Base-by-base conservation (phyloP, 2,329 filamentous ascomycete genomes). In the Tolypocladium pustulatum region DNA sequence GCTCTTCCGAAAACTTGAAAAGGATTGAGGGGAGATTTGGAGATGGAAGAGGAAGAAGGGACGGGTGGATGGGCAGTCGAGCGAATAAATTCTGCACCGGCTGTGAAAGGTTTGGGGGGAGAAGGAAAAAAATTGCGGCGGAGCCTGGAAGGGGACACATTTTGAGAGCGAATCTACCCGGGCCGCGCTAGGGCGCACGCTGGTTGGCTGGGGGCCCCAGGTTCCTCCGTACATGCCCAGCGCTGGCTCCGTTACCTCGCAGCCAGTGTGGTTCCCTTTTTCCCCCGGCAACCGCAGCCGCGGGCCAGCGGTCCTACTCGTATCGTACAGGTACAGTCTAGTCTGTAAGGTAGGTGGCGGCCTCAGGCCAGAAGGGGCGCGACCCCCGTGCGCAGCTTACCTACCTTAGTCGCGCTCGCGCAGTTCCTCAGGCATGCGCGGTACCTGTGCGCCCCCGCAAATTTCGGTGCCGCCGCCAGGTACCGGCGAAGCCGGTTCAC, bases 1-100 rank as follows among this genome's bases (percentile, higher is more conserved):
- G 63, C 66, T 70, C 73, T 72, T 72, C 72, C 72, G 69, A 73
- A 72, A 66, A 73, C 66, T 71, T 74, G 72, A 75, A 78, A 82
- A 81, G 74, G 74, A 82, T 72, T 79, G 82, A 85, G 82, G 78
- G 82, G 82, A 84, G 82, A 84, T 80, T 74, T 74, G 71, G 70
- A 73, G 73, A 73, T 73, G 70, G 65, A 70, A 71, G 73, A 74
- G 72, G 73, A 71, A 72, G 67, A 72, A 72, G 69, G 37, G 72
- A 73, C 72, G 69, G 75, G 75, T 63, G 65, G 65, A 53, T 53
- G 49, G 67, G 65, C 64, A 65, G 66, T 69, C 71, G 71, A 75
- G 71, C 65, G 71, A 74, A 74, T 75, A 74, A 75, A 75, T 75
- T 69, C 72, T 72, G 70, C 72, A 72, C 72, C 73, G 74, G 72